Percentiles rank a stretch among this genome's conserved stretches.
These are phyloP conservation scores for Drechslera avenae DNA, from an alignment of 2,329 filamentous ascomycete species.

Conservation along the genomic window DNA sequence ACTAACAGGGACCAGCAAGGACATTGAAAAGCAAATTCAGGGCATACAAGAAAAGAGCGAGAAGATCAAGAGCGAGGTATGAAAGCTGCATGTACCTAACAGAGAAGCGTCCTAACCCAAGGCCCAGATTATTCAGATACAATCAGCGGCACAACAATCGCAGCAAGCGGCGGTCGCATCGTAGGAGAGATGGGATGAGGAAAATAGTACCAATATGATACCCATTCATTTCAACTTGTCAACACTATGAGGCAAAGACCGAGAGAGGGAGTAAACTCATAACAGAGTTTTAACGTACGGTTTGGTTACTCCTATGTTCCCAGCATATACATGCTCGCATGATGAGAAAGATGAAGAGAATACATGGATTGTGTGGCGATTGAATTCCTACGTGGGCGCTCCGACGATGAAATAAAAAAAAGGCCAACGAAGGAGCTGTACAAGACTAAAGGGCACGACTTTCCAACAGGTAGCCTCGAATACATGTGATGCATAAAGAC, in stretches of 20 bases:
- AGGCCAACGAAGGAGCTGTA: too few species aligned
- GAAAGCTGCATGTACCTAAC: background rate
- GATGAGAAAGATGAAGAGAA: too few species aligned
- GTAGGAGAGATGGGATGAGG: background rate
- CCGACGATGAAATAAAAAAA: too few species aligned
- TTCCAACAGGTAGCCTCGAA: background rate
- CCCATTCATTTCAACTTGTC: background rate
- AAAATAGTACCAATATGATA: conserved; percentile 7
- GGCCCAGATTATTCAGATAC: conserved; percentile 37
- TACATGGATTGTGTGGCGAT: too few species aligned
- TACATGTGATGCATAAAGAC: conserved; percentile 7
- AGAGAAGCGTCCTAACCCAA: conserved; percentile 4
- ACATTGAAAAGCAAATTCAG: conserved; percentile 69
- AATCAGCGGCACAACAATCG: conserved; percentile 31
- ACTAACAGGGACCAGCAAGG: conserved; percentile 55
- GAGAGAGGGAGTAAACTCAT: too few species aligned
- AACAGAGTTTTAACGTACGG: too few species aligned
- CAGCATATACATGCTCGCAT: too few species aligned
- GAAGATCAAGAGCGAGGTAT: conserved; percentile 67
- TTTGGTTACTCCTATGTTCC: too few species aligned
- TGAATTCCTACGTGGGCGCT: too few species aligned
- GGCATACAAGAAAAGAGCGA: conserved; percentile 69
- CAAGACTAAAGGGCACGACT: background rate
- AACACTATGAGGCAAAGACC: too few species aligned
- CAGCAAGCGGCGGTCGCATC: conserved; percentile 25